Percentiles rank a stretch among this genome's conserved stretches.
Evolutionary conservation across 2,329 filamentous ascomycete genomes (phyloP).

Genomic region (Arthroderma sp.): DNA sequence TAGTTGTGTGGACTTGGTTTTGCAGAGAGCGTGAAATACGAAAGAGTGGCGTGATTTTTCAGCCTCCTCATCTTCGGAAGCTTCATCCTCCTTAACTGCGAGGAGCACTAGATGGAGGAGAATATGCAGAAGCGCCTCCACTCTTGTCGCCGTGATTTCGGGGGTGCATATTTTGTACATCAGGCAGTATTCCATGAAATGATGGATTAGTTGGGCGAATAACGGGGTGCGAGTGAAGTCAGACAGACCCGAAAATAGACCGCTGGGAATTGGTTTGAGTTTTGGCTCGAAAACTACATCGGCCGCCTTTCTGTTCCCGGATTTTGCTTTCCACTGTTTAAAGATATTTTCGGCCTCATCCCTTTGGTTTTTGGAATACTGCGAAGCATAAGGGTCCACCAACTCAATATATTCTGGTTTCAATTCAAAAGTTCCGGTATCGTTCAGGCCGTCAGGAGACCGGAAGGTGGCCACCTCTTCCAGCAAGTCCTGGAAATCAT

Average conservation of each 20-base stretch:
- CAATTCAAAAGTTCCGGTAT: constrained; percentile 87
- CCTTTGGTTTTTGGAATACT: constrained; percentile 93
- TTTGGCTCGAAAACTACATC: constrained; percentile 89
- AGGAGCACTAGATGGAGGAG: constrained; percentile 78
- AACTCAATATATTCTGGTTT: constrained; percentile 75
- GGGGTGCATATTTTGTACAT: constrained; percentile 56
- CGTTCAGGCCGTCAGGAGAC: constrained; percentile 76
- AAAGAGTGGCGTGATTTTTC: constrained; percentile 47
- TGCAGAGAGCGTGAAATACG: constrained; percentile 54
- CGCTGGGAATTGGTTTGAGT: constrained; percentile 59
- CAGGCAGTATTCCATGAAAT: constrained; percentile 69
- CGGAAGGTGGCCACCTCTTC: constrained; percentile 82
- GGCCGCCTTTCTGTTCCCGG: constrained; percentile 62
- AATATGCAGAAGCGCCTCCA: constrained; percentile 86
- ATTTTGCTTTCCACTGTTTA: constrained; percentile 74
- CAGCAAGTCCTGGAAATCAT: constrained; percentile 73
- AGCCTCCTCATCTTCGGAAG: constrained; percentile 40
- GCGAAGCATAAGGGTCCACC: constrained; percentile 88
- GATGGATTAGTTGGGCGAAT: constrained; percentile 83
- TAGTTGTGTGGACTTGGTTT: constrained; percentile 36
- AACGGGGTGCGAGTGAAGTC: constrained; percentile 70
- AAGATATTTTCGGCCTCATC: constrained; percentile 90
- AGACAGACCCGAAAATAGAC: constrained; percentile 64
- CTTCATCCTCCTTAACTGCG: constrained; percentile 69
- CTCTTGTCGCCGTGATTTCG: constrained; percentile 62